Percentiles rank a stretch among this genome's conserved stretches.
These are phyloP conservation scores for Phytophthora tentaculata DNA, from an alignment of 352 stramenopile species.

Conservation along the genomic window DNA sequence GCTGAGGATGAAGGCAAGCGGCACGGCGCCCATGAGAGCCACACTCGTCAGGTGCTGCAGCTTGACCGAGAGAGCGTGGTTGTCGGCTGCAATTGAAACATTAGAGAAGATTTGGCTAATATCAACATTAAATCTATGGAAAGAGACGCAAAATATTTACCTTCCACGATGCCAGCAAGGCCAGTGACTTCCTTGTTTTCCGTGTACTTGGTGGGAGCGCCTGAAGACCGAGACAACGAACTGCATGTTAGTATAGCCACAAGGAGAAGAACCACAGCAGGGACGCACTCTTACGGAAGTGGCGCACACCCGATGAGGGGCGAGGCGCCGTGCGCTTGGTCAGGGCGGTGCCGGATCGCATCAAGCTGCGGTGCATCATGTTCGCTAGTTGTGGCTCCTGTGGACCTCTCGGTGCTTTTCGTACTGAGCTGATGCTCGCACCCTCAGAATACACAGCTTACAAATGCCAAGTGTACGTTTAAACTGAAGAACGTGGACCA, in stretches of 20 bases:
- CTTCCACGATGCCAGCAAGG: slow-evolving; percentile 72
- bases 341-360: slow-evolving; percentile 46
- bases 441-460: slow-evolving; percentile 17
- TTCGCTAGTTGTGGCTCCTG: slow-evolving; percentile 3
- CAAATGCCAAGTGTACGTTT: slow-evolving; percentile 4
- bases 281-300: slow-evolving; percentile 79
- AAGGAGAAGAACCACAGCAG: neutral
- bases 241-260: slow-evolving; percentile 8
- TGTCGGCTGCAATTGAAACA: slow-evolving; percentile 61
- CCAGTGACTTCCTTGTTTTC: slow-evolving; percentile 83
- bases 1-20: slow-evolving; percentile 77
- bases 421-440: slow-evolving; percentile 21
- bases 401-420: slow-evolving; percentile 28
- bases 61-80: slow-evolving; percentile 70
- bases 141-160: slow-evolving; percentile 31
- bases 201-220: slow-evolving; percentile 66
- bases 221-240: slow-evolving; percentile 35
- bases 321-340: slow-evolving; percentile 37
- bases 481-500: slow-evolving; percentile 4
- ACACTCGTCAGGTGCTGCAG: slow-evolving; percentile 67
- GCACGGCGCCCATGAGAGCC: slow-evolving; percentile 63
- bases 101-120: neutral
- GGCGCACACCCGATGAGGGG: slow-evolving; percentile 49
- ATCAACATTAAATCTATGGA: neutral
- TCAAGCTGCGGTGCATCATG: slow-evolving; percentile 60